A percentile compares a stretch with the other conserved stretches of the same genome.
Conservation (phyloP, 306 rosid genomes). For the Sophora flavescens region DNA sequence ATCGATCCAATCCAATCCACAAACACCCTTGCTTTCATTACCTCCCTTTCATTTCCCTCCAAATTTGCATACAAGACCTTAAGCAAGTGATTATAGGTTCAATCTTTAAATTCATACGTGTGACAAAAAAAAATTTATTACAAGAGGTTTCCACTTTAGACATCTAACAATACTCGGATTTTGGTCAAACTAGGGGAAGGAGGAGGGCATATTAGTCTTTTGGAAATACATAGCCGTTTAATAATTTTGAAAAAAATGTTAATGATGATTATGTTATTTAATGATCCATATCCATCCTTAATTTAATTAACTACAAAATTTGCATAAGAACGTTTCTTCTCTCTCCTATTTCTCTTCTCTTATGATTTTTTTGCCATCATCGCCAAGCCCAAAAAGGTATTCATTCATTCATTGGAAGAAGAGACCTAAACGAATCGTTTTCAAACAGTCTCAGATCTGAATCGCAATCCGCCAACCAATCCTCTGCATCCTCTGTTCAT, state of each 20-base stretch:
- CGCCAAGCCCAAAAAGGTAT: constrained; percentile 8
- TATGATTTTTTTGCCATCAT: constrained; percentile 46
- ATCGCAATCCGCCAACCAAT: constrained; percentile 38
- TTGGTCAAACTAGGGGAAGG: not conserved
- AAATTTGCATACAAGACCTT: too few species aligned
- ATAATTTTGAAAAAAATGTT: constrained; percentile 41
- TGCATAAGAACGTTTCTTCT: constrained; percentile 22
- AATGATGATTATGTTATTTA: constrained; percentile 13
- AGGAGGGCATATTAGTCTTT: constrained; percentile 41
- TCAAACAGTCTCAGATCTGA: constrained; percentile 67
- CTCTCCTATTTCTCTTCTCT: not conserved
- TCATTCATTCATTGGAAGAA: constrained; percentile 36
- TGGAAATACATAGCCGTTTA: constrained; percentile 55
- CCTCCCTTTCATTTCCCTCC: too few species aligned
- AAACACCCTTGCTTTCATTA: too few species aligned
- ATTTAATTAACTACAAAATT: constrained; percentile 33
- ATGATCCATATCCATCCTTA: not conserved
- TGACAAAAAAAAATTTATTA: too few species aligned
- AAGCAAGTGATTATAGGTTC: too few species aligned
- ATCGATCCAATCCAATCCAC: too few species aligned
- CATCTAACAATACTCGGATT: too few species aligned
- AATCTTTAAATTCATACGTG: too few species aligned
- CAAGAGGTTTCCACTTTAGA: too few species aligned
- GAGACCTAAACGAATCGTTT: constrained; percentile 38
- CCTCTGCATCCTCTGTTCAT: constrained; percentile 54